Base-by-base conservation (phyloP, 208 protist species). In the Acanthamoeba lenticulata region DNA sequence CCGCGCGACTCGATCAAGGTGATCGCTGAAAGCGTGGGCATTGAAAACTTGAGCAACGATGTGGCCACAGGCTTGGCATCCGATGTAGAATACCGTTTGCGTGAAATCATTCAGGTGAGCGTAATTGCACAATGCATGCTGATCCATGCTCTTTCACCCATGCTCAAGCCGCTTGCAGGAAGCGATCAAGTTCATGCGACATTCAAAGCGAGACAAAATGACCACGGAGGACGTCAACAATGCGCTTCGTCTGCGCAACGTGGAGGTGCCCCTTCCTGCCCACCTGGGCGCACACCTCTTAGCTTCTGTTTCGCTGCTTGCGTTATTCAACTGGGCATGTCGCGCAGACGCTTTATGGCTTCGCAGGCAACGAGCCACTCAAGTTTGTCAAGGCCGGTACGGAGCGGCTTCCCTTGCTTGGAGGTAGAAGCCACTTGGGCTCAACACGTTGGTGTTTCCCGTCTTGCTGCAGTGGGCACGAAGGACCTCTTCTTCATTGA, bases 151-250 rank as follows among this genome's bases (percentile, higher is more conserved):
- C n/a, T 15, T 55, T 29, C 47, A 91, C 69, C 34, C n/a, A n/a
- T n/a, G n/a, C n/a, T n/a, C n/a, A n/a, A n/a, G n/a, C n/a, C n/a
- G n/a, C n/a, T n/a, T n/a, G 7, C 96, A 98, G 96, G 97, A 98
- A n/a, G 96, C 97, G 27, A 72, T 97, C 62, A 98, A 98, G 81
- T 98, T 98, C 89, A 97, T 97, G 96, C 57, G 95, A 55, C 97
- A 98, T 89, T 95, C 94, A 13, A 97, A 97, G 57, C 93, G 98
- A 32, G 44, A 95, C 0, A 90, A 81, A 29, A 42, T 98, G 32
- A 96, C 93, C 27, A 96, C 96, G 2, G 94, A 95, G 13, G 98
- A 98, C 93, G 94, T 98, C 13, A 98, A 98, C 93, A 94, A 96
- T 88, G 96, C 97, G 15, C 86, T 98, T 4, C 89, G 94, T 9